Base-by-base conservation (phyloP, 2,329 filamentous ascomycete genomes). In the Acrodontium crateriforme region DNA sequence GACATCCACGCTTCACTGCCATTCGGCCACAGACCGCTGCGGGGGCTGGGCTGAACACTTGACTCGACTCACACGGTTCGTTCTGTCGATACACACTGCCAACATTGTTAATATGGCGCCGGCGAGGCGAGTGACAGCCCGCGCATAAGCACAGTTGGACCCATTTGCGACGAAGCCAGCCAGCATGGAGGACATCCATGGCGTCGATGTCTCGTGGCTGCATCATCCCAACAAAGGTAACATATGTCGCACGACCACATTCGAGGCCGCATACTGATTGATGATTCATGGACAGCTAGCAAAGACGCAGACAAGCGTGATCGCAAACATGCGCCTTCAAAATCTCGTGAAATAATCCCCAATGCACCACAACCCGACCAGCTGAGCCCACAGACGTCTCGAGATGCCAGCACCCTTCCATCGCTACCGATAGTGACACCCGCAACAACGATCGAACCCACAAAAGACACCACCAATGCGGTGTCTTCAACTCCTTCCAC, bases 171-270 rank as follows among this genome's bases (percentile, higher is more conserved):
- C 10, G 29, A 23, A 32, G 16, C 26, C 31, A 17, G 17, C 25
- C 20, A 37, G 17, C 9, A 87, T 87, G 81, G 81, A 87, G 58
- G 75, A 78, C 44, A 71, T 81, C 40, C 74, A 83, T 53, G 76
- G 77, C 41, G 71, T 91, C 48, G 83, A 92, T 58, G 82, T 91
- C 49, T 84, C 78, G 56, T 92, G 83, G 83, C 78, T 91, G 63
- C 79, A 89, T 57, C 78, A 80, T 50, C 72, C 77, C 44, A 73
- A 75, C 39, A 84, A 79, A 77, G 82, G 83, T 81, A 65, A 10
- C 56, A 67, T 27, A 28, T 25, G 30, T 26, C 28, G 10, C 27
- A 29, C 28, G 24, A 11, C 24, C 12, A 24, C 22, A 37, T 38
- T 39, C 36, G 34, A 34, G 24, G 15, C n/a, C 17, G 18, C 18